Evolutionary conservation across 1,139 yeast genomes (phyloP), one percentile per base, ranked within the genome.

Genomic region (Yamadazyma buinensis): DNA sequence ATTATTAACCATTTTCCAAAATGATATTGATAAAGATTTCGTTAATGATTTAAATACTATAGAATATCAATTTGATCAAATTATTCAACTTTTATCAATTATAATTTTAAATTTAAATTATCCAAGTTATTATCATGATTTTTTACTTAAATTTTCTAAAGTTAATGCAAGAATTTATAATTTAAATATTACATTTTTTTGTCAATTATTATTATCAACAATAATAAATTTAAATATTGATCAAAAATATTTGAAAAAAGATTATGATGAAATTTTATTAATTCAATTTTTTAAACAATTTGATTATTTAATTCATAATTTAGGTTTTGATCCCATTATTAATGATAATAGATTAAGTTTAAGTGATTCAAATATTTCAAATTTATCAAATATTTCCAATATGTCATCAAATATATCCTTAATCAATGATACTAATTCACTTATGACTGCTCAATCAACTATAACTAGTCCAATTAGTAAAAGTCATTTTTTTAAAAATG

Each of bases 101-200:
- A 24, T 37, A 2, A 15, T 37, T 2, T 6, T 37, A 10, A 37
- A 37, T 21, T 18, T 37, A 19, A 23, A 31, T 13, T 14, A 15
- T 9, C 31, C 32, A 15, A 2, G 7, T 7, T 25, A 34, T 12
- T 37, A 37, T 37, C 2, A 24, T 7, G 37, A 34, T 7, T 30
- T 26, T n/a, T 24, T 37, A 3, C 13, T 31, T 12, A 37, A 37
- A 14, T 37, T 37, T 28, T 24, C 40, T 22, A 37, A 37, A 17
- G 18, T 34, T 3, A 37, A 37, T 18, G 15, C 28, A 4, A 26
- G 37, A 18, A 33, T 37, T 15, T 34, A 37, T 20, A 30, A 33
- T 14, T 33, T 37, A 23, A 32, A 37, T 24, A n/a, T 37, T 7
- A 7, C 7, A 4, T 19, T 32, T 14, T 37, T 37, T 19, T 28